These are phyloP conservation scores for Termitomyces sp. DNA, from an alignment of 768 basidiomycete genomes.

Conservation along the genomic window DNA sequence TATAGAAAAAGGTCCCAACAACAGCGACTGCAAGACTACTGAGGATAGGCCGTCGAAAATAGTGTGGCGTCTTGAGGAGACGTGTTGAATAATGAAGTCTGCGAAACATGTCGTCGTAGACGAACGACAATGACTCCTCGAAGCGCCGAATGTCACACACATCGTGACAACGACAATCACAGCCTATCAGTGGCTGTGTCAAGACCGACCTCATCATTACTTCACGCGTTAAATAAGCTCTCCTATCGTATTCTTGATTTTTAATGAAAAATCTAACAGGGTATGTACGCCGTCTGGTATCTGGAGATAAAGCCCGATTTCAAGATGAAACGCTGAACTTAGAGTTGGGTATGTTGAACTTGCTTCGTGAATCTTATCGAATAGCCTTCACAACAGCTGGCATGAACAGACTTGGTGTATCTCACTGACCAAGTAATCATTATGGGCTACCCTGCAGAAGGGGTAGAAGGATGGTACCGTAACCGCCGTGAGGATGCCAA, in stretches of 20 bases:
- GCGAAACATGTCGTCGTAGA: too few species aligned
- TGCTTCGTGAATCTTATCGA: too few species aligned
- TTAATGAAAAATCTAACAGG: slow-evolving; percentile 44
- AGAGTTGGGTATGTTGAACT: slow-evolving; percentile 64
- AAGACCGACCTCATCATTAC: too few species aligned
- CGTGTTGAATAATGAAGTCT: too few species aligned
- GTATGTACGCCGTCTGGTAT: slow-evolving; percentile 70
- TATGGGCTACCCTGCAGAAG: slow-evolving; percentile 83
- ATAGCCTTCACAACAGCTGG: too few species aligned
- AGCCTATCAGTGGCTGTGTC: too few species aligned
- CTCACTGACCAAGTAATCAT: slow-evolving; percentile 74
- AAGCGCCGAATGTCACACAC: too few species aligned
- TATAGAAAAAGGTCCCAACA: slow-evolving; percentile 12
- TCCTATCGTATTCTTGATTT: too few species aligned
- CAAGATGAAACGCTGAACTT: slow-evolving; percentile 62
- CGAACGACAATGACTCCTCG: too few species aligned
- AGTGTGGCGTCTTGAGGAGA: too few species aligned
- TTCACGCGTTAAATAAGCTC: too few species aligned
- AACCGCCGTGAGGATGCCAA: slow-evolving; percentile 76
- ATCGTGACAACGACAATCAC: too few species aligned
- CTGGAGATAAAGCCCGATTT: slow-evolving; percentile 79
- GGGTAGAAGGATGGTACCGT: slow-evolving; percentile 76
- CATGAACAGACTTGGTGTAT: slow-evolving; percentile 62
- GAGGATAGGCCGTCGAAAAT: slow-evolving; percentile 3
- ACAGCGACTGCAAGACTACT: slow-evolving; percentile 3